Base-by-base conservation (phyloP, 805 yeast genomes). In the Pichia nakasei region DNA sequence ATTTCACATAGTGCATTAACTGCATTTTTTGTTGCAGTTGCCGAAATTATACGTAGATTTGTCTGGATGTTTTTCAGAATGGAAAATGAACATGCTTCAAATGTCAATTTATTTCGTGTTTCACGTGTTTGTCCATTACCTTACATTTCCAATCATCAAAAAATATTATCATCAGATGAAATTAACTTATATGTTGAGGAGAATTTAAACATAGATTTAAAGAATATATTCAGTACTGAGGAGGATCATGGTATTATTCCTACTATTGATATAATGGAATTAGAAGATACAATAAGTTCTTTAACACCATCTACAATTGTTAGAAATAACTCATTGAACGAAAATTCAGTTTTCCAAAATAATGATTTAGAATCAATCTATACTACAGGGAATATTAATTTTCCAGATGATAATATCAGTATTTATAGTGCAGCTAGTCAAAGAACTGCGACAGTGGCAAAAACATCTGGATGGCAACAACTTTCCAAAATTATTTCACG, bases 81-180 rank as follows among this genome's bases (percentile, higher is more conserved):
- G 74, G 98, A 93, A 54, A 93, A 93, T 61, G 97, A 93, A 62
- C 98, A 93, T 61, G 82, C 89, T 37, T 80, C 96, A 1, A 91
- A 91, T 59, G 95, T 87, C 8, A 78, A 78, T 43, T 64, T 87
- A 37, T 85, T 81, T 62, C 73, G 94, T 51, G 97, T 96, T 0
- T 81, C 94, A 9, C 76, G 94, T 46, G 96, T 89, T 47, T 68
- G 86, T n/a, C 84, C 89, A 2, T 65, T 91, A 40, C 98, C 98
- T 0, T 91, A 87, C 50, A 73, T 76, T 3, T 60, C 76, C 4
- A 35, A 32, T 5, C 15, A 11, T 19, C 4, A 20, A 15, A 26
- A 26, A 13, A 29, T 43, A 9, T 21, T 39, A 2, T 19, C 18
- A 7, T 43, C 43, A n/a, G 20, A 22, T 5, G 13, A 6, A 11